phyloP scores from a whole-genome alignment of 208 protist species.

The Acanthamoeba culbertsoni region DNA sequence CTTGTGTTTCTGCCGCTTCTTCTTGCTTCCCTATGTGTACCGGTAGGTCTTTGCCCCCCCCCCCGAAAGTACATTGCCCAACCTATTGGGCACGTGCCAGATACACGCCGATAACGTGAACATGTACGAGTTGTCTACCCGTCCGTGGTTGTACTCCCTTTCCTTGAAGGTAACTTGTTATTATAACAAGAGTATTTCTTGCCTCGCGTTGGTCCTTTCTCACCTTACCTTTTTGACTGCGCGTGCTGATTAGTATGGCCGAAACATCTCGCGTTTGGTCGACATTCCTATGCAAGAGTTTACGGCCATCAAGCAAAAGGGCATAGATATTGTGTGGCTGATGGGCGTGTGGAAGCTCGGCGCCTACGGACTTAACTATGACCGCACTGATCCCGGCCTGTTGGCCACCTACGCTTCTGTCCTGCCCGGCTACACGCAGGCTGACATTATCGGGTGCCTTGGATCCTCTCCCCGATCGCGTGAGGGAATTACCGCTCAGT shows the following conservation, averaged over 20 bases:
- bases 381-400: slow-evolving; percentile 72
- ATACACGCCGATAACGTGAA: slow-evolving; percentile 37
- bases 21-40: background rate
- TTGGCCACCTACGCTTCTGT: slow-evolving; percentile 62
- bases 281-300: background rate
- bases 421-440: slow-evolving; percentile 74
- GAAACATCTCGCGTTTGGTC: background rate
- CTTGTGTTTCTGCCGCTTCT: background rate
- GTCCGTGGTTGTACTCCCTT: slow-evolving; percentile 82
- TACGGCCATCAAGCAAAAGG: slow-evolving; percentile 47
- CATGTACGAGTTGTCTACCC: slow-evolving; percentile 77
- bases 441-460: slow-evolving; percentile 58
- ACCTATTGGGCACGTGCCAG: background rate
- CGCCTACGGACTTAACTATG: slow-evolving; percentile 72
- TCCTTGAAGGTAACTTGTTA: slow-evolving; percentile 46
- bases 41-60: background rate
- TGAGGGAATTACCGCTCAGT: background rate
- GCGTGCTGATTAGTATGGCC: background rate
- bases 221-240: background rate
- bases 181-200: slow-evolving; percentile 60
- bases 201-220: slow-evolving; percentile 62
- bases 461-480: background rate
- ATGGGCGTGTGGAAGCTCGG: slow-evolving; percentile 85
- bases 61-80: background rate
- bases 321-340: slow-evolving; percentile 80